Percentiles rank a stretch among this genome's conserved stretches.
These are phyloP conservation scores for Oryza punctata DNA, from an alignment of 176 grass and related monocot genomes.

Conservation along the genomic window DNA sequence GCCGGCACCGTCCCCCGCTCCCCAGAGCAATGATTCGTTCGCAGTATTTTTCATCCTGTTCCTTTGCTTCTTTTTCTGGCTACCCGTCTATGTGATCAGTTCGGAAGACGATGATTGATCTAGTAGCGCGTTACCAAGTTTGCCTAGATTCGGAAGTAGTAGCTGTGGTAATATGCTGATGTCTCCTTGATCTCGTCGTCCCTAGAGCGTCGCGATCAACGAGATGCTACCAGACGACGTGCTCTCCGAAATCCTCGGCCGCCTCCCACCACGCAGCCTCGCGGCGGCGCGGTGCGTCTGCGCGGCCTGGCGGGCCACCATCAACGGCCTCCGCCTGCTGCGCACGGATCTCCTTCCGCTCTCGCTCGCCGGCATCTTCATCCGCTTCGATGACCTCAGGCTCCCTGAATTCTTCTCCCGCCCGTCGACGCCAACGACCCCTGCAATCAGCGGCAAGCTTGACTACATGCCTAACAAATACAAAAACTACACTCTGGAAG, in stretches of 20 bases:
- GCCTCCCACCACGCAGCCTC: background rate
- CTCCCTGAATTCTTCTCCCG: background rate
- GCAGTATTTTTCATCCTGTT: background rate
- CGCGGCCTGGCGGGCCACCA: background rate
- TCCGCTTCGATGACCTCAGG: background rate
- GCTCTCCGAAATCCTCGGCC: background rate
- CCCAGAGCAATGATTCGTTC: background rate
- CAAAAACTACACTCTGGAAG: too few relatives aligned
- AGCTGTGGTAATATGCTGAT: background rate
- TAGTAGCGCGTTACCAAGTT: background rate
- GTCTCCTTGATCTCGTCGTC: background rate
- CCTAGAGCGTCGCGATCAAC: background rate
- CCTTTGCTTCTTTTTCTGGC: background rate
- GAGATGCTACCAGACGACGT: background rate
- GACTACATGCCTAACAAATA: background rate
- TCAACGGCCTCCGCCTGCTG: background rate
- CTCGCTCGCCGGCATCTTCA: constrained; percentile 5
- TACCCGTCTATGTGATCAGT: background rate
- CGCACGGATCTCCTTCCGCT: background rate
- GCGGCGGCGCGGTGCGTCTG: background rate
- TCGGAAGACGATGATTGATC: constrained; percentile 2
- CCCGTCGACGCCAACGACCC: background rate
- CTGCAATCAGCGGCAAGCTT: background rate
- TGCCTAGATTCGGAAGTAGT: background rate
- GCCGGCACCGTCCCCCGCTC: background rate